phyloP scores from a whole-genome alignment of 306 rosid genomes.

The Pterocarpus santalinus region DNA sequence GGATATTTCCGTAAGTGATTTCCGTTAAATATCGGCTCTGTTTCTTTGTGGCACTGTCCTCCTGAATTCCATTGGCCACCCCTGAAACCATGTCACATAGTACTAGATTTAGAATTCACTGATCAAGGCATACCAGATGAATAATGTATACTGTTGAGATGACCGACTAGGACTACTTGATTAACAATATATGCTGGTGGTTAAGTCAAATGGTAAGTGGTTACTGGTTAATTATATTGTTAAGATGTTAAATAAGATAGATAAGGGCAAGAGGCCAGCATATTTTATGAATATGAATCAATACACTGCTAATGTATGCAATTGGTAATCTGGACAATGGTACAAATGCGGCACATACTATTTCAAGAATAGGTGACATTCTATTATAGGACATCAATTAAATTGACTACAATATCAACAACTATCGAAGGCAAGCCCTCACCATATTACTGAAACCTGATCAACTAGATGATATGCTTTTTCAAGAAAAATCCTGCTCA shows the following conservation, averaged over 20 bases:
- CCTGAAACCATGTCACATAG: conserved; percentile 60
- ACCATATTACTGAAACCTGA: neutral
- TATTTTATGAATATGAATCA: conserved; percentile 11
- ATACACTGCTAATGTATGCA: neutral
- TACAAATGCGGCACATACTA: neutral
- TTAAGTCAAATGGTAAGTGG: conserved; percentile 4
- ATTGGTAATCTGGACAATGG: neutral
- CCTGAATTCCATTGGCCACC: conserved; percentile 99
- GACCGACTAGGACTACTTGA: neutral
- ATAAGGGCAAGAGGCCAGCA: neutral
- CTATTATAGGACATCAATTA: neutral
- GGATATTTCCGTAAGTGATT: conserved; percentile 69
- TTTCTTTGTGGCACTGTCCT: conserved; percentile 87
- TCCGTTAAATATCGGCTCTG: conserved; percentile 73
- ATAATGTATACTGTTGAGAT: neutral
- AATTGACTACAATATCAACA: neutral
- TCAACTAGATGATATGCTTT: conserved; percentile 1
- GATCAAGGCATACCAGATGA: neutral
- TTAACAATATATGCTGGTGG: neutral
- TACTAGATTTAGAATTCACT: conserved; percentile 7
- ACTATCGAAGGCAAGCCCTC: neutral
- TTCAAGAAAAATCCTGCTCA: neutral
- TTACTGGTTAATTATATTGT: neutral
- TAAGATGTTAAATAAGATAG: neutral
- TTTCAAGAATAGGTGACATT: neutral